These are phyloP conservation scores for Elsinoe batatas DNA, from an alignment of 2,329 filamentous ascomycete genomes.

Conservation along the genomic window DNA sequence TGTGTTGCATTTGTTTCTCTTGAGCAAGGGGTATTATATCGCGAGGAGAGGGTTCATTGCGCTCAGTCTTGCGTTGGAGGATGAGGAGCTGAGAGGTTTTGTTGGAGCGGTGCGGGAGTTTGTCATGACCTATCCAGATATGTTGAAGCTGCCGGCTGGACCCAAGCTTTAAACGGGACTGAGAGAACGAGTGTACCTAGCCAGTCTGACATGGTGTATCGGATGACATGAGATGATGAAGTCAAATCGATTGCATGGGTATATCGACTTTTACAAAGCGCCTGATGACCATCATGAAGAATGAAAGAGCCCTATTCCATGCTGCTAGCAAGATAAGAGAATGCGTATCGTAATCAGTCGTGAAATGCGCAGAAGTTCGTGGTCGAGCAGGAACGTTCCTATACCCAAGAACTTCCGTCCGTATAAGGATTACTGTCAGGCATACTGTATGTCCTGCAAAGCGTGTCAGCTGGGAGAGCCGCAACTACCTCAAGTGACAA, in stretches of 20 bases:
- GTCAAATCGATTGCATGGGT: neutral
- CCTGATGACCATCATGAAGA: neutral
- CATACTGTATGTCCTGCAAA: neutral
- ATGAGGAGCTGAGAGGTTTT: slow-evolving; percentile 28
- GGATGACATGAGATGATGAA: neutral
- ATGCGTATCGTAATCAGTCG: neutral
- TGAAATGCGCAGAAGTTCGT: neutral
- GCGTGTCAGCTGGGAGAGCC: neutral
- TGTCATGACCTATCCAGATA: neutral
- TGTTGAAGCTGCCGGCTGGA: neutral
- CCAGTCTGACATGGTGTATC: neutral
- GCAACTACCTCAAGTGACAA: neutral
- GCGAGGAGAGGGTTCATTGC: slow-evolving; percentile 28
- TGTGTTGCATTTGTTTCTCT: slow-evolving; percentile 30
- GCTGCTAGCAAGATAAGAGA: neutral
- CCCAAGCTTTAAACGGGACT: neutral
- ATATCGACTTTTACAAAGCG: neutral
- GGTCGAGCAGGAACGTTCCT: neutral
- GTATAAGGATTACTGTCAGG: slow-evolving; percentile 2
- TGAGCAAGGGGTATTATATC: slow-evolving; percentile 30
- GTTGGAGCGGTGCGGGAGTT: slow-evolving; percentile 15
- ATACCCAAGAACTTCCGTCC: slow-evolving; percentile 1
- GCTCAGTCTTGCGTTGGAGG: slow-evolving; percentile 27
- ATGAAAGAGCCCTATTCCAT: neutral
- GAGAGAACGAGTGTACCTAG: neutral